Evolutionary conservation across 192 early-diverging fungal species (phyloP), one percentile per base, ranked within the genome.

Genomic region (Coemansia sp.): DNA sequence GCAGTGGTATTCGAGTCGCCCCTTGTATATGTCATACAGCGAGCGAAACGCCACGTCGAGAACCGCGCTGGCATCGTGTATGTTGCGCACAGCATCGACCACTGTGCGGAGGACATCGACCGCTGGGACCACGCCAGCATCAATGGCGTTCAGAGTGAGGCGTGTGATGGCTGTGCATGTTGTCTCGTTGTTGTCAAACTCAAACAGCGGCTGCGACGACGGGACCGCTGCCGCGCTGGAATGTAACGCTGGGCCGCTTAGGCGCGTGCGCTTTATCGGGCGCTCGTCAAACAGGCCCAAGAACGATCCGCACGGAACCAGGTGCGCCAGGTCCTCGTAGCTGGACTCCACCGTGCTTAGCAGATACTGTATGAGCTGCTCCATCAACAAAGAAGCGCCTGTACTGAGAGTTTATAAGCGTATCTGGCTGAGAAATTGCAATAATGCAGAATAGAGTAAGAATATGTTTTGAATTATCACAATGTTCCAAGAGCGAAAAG

Each of bases 221-320:
- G n/a, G n/a, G n/a, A n/a, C n/a, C n/a, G 38, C 40, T 6, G 59
- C 30, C 11, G 17, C 27, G 42, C 38, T 55, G 22, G 63, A 27
- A 19, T 29, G 19, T 13, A n/a, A 25, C 30, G 19, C 22, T 2
- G n/a, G n/a, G n/a, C 48, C 55, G 53, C 47, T 50, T 2, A 59
- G 37, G n/a, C 68, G 63, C 34, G 50, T 64, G 37, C 77, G 72
- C 61, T 80, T 80, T 34, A 70, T 67, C 9, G 77, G 77, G 11
- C 77, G 72, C 44, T 80, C 77, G 61, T 80, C 77, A 53, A 79
- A 79, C 50, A 79, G 62, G 8, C 75, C 75, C 30, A 79, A 52
- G 23, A 79, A 79, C 59, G 75, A 79, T 23, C 75, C 75, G 33
- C 75, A 79, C 4, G 75, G 75, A n/a, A 79, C 69, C 47, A 79